Evolutionary conservation across 768 basidiomycete genomes (phyloP).

Genomic region (Aureoboletus auriporus): DNA sequence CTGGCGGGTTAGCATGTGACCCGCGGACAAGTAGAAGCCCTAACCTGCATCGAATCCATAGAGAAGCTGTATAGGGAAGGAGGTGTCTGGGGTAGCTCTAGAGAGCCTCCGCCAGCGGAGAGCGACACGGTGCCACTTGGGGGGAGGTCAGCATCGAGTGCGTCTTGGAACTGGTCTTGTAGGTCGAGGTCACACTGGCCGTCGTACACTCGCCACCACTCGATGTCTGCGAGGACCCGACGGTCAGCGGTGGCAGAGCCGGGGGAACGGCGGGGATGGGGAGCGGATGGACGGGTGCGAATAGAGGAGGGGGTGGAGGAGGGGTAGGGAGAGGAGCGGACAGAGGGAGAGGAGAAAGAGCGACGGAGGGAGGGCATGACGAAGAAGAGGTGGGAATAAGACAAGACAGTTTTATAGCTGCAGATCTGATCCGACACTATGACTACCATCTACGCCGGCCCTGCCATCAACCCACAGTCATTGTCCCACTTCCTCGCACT

Average conservation of each 20-base stretch:
- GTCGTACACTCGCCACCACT: slow-evolving; percentile 81
- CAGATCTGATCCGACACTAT: slow-evolving; percentile 23
- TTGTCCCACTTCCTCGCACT: slow-evolving; percentile 41
- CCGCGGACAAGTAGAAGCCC: not conserved
- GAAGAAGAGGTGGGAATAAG: slow-evolving; percentile 30
- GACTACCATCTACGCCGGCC: slow-evolving; percentile 49
- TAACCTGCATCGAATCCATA: slow-evolving; percentile 26
- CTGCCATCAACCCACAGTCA: slow-evolving; percentile 51
- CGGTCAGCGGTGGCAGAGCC: slow-evolving; percentile 62
- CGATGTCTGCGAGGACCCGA: slow-evolving; percentile 80
- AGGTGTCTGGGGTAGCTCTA: slow-evolving; percentile 37
- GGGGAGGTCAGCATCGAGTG: slow-evolving; percentile 8
- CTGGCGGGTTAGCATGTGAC: slow-evolving; percentile 21
- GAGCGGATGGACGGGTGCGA: slow-evolving; percentile 35
- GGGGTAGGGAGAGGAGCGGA: slow-evolving; percentile 67
- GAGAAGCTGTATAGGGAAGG: slow-evolving; percentile 21
- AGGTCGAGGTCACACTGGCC: slow-evolving; percentile 48
- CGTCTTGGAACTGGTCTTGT: slow-evolving; percentile 30
- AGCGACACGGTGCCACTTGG: slow-evolving; percentile 30
- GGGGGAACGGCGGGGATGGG: slow-evolving; percentile 53
- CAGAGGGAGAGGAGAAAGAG: slow-evolving; percentile 63
- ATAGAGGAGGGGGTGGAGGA: slow-evolving; percentile 33
- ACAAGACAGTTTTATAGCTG: slow-evolving; percentile 40
- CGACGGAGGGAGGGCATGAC: slow-evolving; percentile 77
- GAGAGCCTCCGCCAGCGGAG: slow-evolving; percentile 34